Evolutionary conservation across 2,329 filamentous ascomycete species (phyloP).

Genomic region (Xylaria sp.): DNA sequence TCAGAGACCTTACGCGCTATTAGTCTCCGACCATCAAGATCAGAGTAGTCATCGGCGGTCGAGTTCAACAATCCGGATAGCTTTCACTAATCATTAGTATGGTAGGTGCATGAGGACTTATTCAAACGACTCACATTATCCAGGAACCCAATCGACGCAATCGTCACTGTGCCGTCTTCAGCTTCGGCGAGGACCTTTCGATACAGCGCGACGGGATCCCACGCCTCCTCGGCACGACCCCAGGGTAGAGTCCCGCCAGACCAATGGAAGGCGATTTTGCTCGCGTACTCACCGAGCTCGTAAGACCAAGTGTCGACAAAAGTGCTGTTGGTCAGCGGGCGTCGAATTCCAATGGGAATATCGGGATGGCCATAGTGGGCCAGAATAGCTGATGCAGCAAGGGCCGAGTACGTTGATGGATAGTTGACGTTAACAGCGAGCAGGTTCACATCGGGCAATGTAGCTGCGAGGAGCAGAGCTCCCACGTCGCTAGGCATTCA

Average conservation of each 20-base stretch:
- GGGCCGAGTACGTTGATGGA: conserved; percentile 49
- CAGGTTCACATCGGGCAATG: conserved; percentile 45
- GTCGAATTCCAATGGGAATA: conserved; percentile 46
- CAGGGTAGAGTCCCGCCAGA: conserved; percentile 44
- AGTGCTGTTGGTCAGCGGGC: conserved; percentile 49
- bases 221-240: conserved; percentile 43
- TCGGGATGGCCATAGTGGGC: conserved; percentile 30
- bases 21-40: conserved; percentile 48
- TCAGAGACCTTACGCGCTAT: conserved; percentile 52
- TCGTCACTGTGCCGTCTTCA: conserved; percentile 49
- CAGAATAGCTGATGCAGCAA: conserved; percentile 38
- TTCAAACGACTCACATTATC: conserved; percentile 43
- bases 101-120: conserved; percentile 14
- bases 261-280: conserved; percentile 52
- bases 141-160: conserved; percentile 53
- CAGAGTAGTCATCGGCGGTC: conserved; percentile 46
- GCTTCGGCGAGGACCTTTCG: conserved; percentile 49
- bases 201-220: conserved; percentile 53
- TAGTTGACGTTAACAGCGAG: conserved; percentile 51
- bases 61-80: conserved; percentile 55
- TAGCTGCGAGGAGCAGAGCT: conserved; percentile 50
- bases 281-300: conserved; percentile 51
- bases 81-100: conserved; percentile 15
- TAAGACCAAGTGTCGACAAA: conserved; percentile 51
- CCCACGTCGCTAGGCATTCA: conserved; percentile 51